Base-by-base conservation (phyloP, 164 flowering plant genomes). In the Sedum album region DNA sequence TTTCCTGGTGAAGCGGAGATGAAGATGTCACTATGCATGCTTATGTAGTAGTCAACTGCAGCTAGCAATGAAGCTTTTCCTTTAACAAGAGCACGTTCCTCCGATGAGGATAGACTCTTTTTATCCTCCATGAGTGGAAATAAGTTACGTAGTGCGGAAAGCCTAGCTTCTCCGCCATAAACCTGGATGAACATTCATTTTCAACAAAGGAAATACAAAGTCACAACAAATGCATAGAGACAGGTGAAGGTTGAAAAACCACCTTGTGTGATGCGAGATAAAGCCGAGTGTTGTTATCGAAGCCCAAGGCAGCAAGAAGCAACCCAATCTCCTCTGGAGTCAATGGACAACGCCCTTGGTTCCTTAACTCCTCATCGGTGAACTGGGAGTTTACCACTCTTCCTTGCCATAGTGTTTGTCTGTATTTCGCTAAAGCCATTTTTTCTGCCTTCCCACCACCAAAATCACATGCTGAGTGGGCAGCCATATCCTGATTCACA, bases 231-330 rank as follows among this genome's bases (percentile, higher is more conserved):
- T 65, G 15, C 46, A 25, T n/a, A 23, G 18, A 65, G 26, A 17
- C 6, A 1, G 14, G 11, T 1, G 28, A 18, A 6, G 30, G 30
- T 36, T 9, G 0, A 60, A 6, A 36, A 36, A 0, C 17, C 25
- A 93, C 99, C 97, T 88, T 94, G 86, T 94, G 96, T 63, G 99
- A 94, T 48, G 99, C 99, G 68, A 94, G 96, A 82, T 94, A 91
- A 62, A 94, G 82, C 66, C 90, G 91, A 33, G 99, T 94, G 62
- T 63, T 85, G 79, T 85, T 91, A 82, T 90, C 88, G 51, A 94
- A 91, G 33, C 99, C 99, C 82, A 94, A 77, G 60, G 97, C 96
- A 53, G 96, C 88, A 25, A 94, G 82, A 17, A 94, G 82, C 75
- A 94, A 81, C 31, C 97, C 99, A 66, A 91, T 89, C 82, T 94